phyloP scores from a whole-genome alignment of 2,329 filamentous ascomycete species.

The Byssochlamys sp. region DNA sequence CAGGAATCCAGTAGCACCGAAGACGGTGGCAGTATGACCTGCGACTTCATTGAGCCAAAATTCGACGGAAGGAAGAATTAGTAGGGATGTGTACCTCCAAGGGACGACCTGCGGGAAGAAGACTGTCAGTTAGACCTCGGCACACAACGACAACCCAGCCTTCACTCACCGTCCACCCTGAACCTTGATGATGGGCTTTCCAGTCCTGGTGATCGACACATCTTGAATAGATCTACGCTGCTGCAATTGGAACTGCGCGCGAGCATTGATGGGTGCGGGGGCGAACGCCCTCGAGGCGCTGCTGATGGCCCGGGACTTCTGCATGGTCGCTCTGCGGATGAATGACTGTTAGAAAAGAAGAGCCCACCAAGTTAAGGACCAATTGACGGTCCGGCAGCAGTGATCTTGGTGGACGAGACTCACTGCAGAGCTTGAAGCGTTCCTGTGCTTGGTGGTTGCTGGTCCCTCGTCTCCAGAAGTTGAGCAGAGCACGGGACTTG shows the following conservation, averaged over 20 bases:
- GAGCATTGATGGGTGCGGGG: constrained; percentile 20
- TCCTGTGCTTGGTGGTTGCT: not conserved
- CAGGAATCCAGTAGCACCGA: constrained; percentile 90
- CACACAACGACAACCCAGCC: constrained; percentile 10
- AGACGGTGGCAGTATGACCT: constrained; percentile 95
- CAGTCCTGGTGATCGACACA: constrained; percentile 85
- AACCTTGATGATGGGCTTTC: constrained; percentile 83
- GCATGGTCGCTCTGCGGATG: constrained; percentile 31
- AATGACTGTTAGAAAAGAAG: constrained; percentile 15
- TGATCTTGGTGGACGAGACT: not conserved
- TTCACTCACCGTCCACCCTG: constrained; percentile 73
- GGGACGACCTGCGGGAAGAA: constrained; percentile 54
- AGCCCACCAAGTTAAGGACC: constrained; percentile 13
- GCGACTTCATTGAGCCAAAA: constrained; percentile 22
- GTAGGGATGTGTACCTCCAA: constrained; percentile 58
- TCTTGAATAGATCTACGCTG: constrained; percentile 57
- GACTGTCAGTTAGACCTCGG: constrained; percentile 10
- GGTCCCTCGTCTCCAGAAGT: not conserved
- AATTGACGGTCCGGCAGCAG: not conserved
- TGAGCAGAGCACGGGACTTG: not conserved
- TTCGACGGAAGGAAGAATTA: constrained; percentile 11
- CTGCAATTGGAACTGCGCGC: constrained; percentile 32
- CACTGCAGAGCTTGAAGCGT: not conserved
- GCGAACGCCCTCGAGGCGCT: constrained; percentile 29
- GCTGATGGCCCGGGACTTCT: constrained; percentile 36